phyloP scores from a whole-genome alignment of 73 alveolate genomes.

The Paramecium biaurelia region DNA sequence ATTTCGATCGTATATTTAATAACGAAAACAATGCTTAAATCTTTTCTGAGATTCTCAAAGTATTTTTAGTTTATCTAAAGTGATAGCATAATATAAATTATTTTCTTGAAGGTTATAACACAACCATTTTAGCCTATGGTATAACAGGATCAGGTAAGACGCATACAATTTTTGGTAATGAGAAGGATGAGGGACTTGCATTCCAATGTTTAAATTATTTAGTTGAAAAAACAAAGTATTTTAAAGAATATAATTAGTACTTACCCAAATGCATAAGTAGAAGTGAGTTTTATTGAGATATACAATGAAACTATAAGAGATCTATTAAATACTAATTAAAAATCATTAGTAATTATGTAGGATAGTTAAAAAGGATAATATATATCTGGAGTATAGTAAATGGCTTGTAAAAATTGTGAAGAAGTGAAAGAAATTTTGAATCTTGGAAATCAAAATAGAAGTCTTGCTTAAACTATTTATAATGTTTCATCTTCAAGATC shows the following conservation, averaged over 20 bases:
- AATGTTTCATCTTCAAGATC: conserved; percentile 85
- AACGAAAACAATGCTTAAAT: neutral
- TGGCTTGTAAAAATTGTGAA: conserved; percentile 59
- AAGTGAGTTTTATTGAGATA: conserved; percentile 84
- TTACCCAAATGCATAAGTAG: conserved; percentile 76
- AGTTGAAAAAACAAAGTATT: conserved; percentile 71
- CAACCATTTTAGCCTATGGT: conserved; percentile 94
- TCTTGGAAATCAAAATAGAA: conserved; percentile 78
- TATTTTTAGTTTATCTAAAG: neutral
- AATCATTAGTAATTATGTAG: conserved; percentile 77
- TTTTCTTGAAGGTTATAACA: conserved; percentile 91
- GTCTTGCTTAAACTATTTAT: conserved; percentile 77
- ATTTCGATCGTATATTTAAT: conserved; percentile 7
- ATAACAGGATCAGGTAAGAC: conserved; percentile 95
- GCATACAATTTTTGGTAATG: conserved; percentile 92
- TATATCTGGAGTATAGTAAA: conserved; percentile 82
- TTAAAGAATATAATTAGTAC: conserved; percentile 68
- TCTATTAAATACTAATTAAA: conserved; percentile 70
- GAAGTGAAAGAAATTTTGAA: conserved; percentile 75
- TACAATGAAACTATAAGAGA: conserved; percentile 80
- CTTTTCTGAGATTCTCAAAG: neutral
- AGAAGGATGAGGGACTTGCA: conserved; percentile 90
- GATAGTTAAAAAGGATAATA: conserved; percentile 81
- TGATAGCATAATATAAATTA: conserved; percentile 75
- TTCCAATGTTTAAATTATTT: conserved; percentile 86